A percentile compares a stretch with the other conserved stretches of the same genome.
Evolutionary conservation across 2,329 filamentous ascomycete genomes (phyloP).

Genomic region (Colletotrichum neosansevieriae): DNA sequence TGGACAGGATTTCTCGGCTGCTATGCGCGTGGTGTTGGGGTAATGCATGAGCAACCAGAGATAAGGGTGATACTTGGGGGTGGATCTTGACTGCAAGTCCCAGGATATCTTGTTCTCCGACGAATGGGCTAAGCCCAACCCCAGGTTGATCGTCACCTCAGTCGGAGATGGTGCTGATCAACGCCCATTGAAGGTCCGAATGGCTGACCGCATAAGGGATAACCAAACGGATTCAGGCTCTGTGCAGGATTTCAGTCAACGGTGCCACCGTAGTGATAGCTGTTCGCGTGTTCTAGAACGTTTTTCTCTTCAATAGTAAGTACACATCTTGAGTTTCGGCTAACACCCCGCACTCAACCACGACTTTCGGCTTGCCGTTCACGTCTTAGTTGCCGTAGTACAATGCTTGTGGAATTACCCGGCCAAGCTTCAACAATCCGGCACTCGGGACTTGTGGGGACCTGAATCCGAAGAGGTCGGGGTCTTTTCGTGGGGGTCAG

Average conservation of each 20-base stretch:
- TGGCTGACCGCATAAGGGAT: not conserved
- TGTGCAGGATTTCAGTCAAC: not conserved
- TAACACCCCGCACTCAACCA: not conserved
- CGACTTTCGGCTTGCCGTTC: not conserved
- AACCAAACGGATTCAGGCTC: not conserved
- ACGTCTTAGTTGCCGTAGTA: not conserved
- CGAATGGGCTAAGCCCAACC: not conserved
- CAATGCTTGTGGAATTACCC: not conserved
- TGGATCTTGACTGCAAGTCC: conserved; percentile 3
- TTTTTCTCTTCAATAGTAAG: no score
- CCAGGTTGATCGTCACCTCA: conserved; percentile 8
- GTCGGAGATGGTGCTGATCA: not conserved
- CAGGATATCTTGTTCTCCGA: not conserved
- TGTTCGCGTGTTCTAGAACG: no score
- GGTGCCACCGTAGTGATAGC: no score
- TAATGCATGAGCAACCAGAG: not conserved
- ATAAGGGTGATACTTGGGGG: conserved; percentile 20
- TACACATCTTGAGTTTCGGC: not conserved
- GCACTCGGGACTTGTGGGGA: not conserved
- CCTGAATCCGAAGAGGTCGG: not conserved
- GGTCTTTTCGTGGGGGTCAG: conserved; percentile 21
- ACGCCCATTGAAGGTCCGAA: not conserved
- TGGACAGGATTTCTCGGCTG: conserved; percentile 7
- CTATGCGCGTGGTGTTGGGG: not conserved
- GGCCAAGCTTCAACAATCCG: conserved; percentile 11